Base-by-base conservation (phyloP, 176 grass and related monocot species). In the Avena eriantha region DNA sequence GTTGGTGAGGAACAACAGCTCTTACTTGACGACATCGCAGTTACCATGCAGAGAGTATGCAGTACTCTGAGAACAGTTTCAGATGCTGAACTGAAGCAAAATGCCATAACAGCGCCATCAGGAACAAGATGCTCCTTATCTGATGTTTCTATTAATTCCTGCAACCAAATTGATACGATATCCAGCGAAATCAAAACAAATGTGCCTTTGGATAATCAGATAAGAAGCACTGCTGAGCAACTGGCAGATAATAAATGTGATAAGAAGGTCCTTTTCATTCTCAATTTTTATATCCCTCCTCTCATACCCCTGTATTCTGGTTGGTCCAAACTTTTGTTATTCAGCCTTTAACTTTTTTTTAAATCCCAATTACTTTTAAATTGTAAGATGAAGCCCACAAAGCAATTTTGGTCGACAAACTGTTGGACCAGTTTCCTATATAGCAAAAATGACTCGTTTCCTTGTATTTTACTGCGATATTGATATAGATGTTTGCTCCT, bases 1-100 rank as follows among this genome's bases (percentile, higher is more conserved):
- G 93, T 76, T 21, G 26, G 60, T 36, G 36, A 60, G 41, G 88
- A 95, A 81, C 93, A 92, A 71, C 87, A 92, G 73, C 49, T 81
- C 10, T 66, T 95, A 56, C 77, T 95, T 83, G 90, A 95, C 10
- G 70, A 16, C 57, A 86, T 95, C 12, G 87, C 85, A 64, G 56
- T 26, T 33, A 92, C 82, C 15, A 80, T 91, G 76, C 88, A 82
- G 49, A 90, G 33, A 87, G 79, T 89, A 60, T 93, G 91, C 72
- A 89, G 34, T 76, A 92, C 82, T 63, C 77, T 89, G 81, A 89
- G 88, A 88, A 89, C 88, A 74, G 80, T 94, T 73, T 92, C 88
- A 70, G 80, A 88, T 89, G 83, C 77, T 84, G 81, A 89, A 75
- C 56, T 82, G 82, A 73, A 69, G 41, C 69, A 13, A n/a, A 57